Percentiles rank a stretch among this genome's conserved stretches.
phyloP scores from a whole-genome alignment of 306 rosid genomes.

The Senna tora region DNA sequence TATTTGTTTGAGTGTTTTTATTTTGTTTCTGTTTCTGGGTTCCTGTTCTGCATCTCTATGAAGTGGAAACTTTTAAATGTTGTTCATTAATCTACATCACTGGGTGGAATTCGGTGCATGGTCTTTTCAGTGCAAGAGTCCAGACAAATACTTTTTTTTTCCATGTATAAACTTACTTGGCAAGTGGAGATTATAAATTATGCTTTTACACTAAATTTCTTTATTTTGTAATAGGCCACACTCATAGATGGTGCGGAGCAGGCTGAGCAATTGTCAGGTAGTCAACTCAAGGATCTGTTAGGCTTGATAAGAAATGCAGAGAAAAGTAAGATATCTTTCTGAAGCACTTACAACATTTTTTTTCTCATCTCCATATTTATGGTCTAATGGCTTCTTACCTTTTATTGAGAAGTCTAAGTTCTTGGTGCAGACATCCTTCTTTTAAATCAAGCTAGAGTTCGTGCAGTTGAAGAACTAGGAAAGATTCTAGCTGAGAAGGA shows the following conservation, averaged over 20 bases:
- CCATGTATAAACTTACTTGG: constrained; percentile 14
- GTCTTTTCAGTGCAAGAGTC: constrained; percentile 7
- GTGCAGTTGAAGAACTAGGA: constrained; percentile 77
- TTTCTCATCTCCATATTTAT: constrained; percentile 16
- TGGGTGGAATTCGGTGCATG: not conserved
- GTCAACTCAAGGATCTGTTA: constrained; percentile 69
- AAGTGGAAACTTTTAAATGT: constrained; percentile 5
- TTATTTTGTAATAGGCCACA: constrained; percentile 51
- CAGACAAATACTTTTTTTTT: constrained; percentile 7
- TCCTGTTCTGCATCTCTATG: not conserved
- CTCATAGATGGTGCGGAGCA: constrained; percentile 46
- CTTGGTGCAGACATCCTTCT: constrained; percentile 71
- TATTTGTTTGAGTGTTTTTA: not conserved
- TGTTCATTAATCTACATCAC: constrained; percentile 9
- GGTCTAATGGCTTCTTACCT: constrained; percentile 15
- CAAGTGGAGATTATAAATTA: constrained; percentile 10
- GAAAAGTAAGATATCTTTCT: constrained; percentile 63
- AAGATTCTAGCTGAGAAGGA: constrained; percentile 77
- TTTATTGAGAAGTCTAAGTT: constrained; percentile 33
- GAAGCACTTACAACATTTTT: constrained; percentile 22
- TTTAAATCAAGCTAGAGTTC: constrained; percentile 78
- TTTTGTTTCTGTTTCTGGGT: not conserved
- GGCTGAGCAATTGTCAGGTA: constrained; percentile 47
- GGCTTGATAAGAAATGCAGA: constrained; percentile 82
- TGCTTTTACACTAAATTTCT: constrained; percentile 26